These are phyloP conservation scores for Saraca asoca DNA, from an alignment of 331 rosid species.

Conservation along the genomic window DNA sequence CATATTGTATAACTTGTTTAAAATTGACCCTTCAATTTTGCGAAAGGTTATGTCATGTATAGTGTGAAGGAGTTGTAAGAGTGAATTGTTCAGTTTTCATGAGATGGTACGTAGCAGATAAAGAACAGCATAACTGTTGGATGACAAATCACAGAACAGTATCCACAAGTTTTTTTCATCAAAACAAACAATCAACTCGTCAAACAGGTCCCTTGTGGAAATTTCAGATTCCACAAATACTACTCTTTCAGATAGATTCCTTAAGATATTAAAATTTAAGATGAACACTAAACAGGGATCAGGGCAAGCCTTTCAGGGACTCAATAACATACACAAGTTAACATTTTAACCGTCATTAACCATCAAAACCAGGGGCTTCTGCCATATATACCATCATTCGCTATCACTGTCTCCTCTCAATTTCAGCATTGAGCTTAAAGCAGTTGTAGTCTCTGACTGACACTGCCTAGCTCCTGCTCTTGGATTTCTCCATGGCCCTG, in stretches of 20 bases:
- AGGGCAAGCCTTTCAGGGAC: constrained; percentile 33
- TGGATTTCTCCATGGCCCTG: constrained; percentile 82
- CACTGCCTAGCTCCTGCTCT: constrained; percentile 53
- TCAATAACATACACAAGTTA: constrained; percentile 44
- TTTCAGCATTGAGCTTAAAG: constrained; percentile 32
- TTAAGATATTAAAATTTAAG: constrained; percentile 39
- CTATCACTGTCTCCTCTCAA: constrained; percentile 22
- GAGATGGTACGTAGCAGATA: no score
- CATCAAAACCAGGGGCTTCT: constrained; percentile 33
- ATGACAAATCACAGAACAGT: no score
- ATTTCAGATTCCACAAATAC: constrained; percentile 62
- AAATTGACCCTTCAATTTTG: no score
- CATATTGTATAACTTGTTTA: no score
- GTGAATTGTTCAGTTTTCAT: no score
- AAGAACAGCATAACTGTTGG: no score
- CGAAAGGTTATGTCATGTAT: no score
- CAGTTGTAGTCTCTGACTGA: constrained; percentile 34
- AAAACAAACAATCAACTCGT: constrained; percentile 39
- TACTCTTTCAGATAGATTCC: constrained; percentile 42
- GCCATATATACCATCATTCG: constrained; percentile 29
- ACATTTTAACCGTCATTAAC: constrained; percentile 37
- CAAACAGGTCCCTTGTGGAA: constrained; percentile 43
- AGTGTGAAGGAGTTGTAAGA: no score
- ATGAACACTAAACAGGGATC: constrained; percentile 21
- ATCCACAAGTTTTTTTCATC: constrained; percentile 1